A percentile compares a stretch with the other conserved stretches of the same genome.
phyloP scores from a whole-genome alignment of 208 protist genomes.

The Leishmania lainsoni region DNA sequence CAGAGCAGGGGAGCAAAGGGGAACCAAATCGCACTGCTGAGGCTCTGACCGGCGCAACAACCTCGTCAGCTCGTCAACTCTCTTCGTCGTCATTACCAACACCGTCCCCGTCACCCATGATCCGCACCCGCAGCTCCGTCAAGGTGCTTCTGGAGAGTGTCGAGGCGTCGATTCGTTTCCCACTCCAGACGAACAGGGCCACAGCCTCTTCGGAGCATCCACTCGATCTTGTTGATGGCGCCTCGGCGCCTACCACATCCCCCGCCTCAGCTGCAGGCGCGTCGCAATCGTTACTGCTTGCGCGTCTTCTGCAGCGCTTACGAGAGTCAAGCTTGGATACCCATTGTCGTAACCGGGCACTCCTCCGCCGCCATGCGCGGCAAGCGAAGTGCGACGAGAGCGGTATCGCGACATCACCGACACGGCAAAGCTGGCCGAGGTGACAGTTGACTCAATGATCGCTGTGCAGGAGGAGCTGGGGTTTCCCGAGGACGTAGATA shows the following conservation, averaged over 20 bases:
- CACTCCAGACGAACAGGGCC: not conserved
- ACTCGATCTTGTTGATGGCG: not conserved
- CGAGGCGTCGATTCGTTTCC: conserved; percentile 33
- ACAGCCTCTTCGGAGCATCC: not conserved
- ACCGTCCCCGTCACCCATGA: not conserved
- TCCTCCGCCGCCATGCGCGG: conserved; percentile 8
- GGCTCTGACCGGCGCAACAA: not conserved
- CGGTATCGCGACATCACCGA: not conserved
- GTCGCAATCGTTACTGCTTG: conserved; percentile 15
- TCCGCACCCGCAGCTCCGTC: conserved; percentile 9
- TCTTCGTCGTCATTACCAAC: not conserved
- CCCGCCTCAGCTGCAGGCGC: not conserved
- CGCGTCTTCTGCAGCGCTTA: conserved; percentile 30
- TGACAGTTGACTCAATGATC: not conserved
- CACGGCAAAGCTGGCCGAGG: not conserved
- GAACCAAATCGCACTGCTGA: not conserved
- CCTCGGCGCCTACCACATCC: not conserved
- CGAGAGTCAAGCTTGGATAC: conserved; percentile 31
- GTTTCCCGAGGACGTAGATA: conserved; percentile 24
- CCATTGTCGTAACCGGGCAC: conserved; percentile 7
- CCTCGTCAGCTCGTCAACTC: not conserved
- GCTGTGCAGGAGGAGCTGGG: conserved; percentile 25
- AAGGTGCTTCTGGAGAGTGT: conserved; percentile 39
- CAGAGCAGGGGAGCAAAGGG: not conserved
- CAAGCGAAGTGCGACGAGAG: not conserved